Conservation (phyloP, 2,329 filamentous ascomycete genomes). For the Sporothrix brunneoviolacea region DNA sequence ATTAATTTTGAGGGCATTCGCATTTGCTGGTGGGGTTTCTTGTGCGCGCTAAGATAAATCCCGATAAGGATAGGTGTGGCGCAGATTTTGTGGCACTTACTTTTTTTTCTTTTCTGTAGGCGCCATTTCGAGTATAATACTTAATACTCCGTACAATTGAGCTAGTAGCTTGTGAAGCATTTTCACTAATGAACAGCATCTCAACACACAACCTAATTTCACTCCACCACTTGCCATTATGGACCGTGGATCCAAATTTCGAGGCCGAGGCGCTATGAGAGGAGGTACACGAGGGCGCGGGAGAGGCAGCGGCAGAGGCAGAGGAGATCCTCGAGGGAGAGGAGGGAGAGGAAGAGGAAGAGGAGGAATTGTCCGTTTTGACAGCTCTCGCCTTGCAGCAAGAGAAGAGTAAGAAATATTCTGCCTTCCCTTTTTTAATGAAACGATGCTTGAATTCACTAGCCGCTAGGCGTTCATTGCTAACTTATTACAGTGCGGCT, state of each 20-base stretch:
- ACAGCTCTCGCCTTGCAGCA: slow-evolving; percentile 39
- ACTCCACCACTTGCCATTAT: too few relatives aligned
- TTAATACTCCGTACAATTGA: too few relatives aligned
- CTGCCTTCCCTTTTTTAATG: too few relatives aligned
- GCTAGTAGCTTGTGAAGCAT: slow-evolving; percentile 8
- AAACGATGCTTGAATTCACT: too few relatives aligned
- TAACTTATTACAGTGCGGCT: slow-evolving; percentile 8
- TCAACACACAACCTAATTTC: too few relatives aligned
- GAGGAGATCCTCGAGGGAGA: slow-evolving; percentile 21
- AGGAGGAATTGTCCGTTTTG: slow-evolving; percentile 35
- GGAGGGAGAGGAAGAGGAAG: slow-evolving; percentile 16
- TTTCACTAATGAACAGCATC: neutral
- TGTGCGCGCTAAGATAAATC: slow-evolving; percentile 51
- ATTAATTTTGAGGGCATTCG: slow-evolving; percentile 23
- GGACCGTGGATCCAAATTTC: slow-evolving; percentile 28
- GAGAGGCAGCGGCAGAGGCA: slow-evolving; percentile 21
- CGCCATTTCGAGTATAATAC: too few relatives aligned
- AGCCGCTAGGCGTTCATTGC: too few relatives aligned
- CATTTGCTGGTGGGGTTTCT: slow-evolving; percentile 27
- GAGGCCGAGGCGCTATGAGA: slow-evolving; percentile 21
- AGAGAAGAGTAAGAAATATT: slow-evolving; percentile 38
- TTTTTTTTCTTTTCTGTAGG: slow-evolving; percentile 9
- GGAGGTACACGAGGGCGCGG: slow-evolving; percentile 24
- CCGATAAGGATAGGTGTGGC: slow-evolving; percentile 27
- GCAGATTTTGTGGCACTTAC: slow-evolving; percentile 4